Percentiles rank a stretch among this genome's conserved stretches.
These are phyloP conservation scores for Tothia fuscella DNA, from an alignment of 2,329 filamentous ascomycete species.

Conservation along the genomic window DNA sequence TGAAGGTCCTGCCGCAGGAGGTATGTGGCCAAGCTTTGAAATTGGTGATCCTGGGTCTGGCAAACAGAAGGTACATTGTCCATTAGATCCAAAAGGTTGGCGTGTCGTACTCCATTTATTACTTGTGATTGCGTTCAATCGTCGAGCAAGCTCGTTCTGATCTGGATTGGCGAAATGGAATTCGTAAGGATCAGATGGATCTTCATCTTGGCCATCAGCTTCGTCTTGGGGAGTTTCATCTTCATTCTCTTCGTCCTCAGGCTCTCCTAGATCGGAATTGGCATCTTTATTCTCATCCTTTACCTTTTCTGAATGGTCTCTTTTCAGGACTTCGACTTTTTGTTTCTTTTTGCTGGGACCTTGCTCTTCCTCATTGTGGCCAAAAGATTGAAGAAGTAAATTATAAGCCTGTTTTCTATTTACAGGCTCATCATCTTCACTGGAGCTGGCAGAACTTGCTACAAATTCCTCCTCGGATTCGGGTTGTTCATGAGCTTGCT, in stretches of 20 bases:
- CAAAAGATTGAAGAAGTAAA: conserved; percentile 43
- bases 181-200: conserved; percentile 60
- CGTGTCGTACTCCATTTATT: conserved; percentile 38
- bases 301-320: not conserved
- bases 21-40: not conserved
- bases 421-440: conserved; percentile 19
- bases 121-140: conserved; percentile 33
- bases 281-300: conserved; percentile 13
- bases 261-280: conserved; percentile 10
- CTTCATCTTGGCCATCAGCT: conserved; percentile 33
- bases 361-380: conserved; percentile 27
- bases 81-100: conserved; percentile 17
- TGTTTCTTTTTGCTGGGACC: conserved; percentile 40
- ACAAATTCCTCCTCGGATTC: not conserved
- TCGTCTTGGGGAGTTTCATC: conserved; percentile 26
- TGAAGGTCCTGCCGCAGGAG: conserved; percentile 9
- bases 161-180: conserved; percentile 63
- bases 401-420: conserved; percentile 35
- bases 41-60: conserved; percentile 11
- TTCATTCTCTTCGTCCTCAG: conserved; percentile 12
- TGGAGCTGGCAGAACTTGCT: conserved; percentile 10
- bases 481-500: conserved; percentile 1
- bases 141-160: conserved; percentile 44
- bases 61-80: conserved; percentile 21
- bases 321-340: conserved; percentile 32